Percentiles rank a stretch among this genome's conserved stretches.
Conservation (phyloP, 805 yeast genomes). For the Candida silvicultrix region DNA sequence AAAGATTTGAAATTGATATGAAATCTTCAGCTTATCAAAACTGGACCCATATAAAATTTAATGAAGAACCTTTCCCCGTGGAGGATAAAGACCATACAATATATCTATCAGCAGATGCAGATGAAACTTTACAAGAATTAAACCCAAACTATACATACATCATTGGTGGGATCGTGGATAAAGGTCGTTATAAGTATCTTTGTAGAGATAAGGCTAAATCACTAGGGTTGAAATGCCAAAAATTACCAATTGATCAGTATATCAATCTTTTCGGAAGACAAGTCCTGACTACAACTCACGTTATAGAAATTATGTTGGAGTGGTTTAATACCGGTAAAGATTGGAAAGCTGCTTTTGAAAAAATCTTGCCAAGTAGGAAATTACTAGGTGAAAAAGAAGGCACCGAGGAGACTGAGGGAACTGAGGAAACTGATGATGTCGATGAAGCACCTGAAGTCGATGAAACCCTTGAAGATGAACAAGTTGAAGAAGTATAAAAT, state of each 20-base stretch:
- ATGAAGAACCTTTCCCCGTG: constrained; percentile 21
- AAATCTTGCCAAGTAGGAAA: constrained; percentile 82
- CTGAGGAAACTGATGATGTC: background rate
- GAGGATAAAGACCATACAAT: constrained; percentile 38
- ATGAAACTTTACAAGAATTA: constrained; percentile 54
- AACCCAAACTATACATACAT: constrained; percentile 72
- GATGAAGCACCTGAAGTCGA: background rate
- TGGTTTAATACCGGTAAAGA: constrained; percentile 66
- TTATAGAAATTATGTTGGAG: constrained; percentile 77
- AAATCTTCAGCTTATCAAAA: constrained; percentile 44
- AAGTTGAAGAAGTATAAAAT: background rate
- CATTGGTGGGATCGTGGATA: constrained; percentile 95
- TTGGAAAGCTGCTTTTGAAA: constrained; percentile 85
- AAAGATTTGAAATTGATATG: constrained; percentile 61
- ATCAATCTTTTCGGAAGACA: constrained; percentile 79
- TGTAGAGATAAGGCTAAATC: constrained; percentile 78
- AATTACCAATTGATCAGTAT: constrained; percentile 82
- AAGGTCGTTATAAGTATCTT: constrained; percentile 77
- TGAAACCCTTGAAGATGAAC: background rate
- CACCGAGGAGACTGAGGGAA: background rate
- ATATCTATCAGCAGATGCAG: constrained; percentile 86
- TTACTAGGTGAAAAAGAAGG: constrained; percentile 1
- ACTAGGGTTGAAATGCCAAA: constrained; percentile 64
- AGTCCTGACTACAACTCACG: constrained; percentile 92
- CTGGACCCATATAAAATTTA: constrained; percentile 65